Evolutionary conservation across 192 early-diverging fungal species (phyloP), one percentile per base, ranked within the genome.

Genomic region (Thamnidium elegans): DNA sequence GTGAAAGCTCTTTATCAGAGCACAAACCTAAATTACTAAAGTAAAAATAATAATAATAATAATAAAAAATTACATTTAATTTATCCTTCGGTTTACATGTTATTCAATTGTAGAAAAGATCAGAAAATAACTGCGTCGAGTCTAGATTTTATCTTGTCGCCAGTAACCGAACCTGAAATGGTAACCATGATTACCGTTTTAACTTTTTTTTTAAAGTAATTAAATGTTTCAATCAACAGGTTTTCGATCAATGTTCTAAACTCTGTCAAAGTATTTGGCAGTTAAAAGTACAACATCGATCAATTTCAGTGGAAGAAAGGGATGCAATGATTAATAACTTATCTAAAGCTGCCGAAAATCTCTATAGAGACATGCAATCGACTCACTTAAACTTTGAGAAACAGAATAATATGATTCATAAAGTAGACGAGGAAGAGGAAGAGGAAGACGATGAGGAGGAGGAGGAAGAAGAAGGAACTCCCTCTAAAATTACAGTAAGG

Each of bases 211-310:
- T 26, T 26, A 26, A 26, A 26, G 26, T 26, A 26, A 26, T 26
- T 26, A 26, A 26, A 26, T 2, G 26, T 26, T 26, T 26, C 3
- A 26, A 2, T n/a, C 19, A 36, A 56, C n/a, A 56, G 55, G 19
- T 56, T 34, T 34, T 34, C 19, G 31, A 7, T 56, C 55, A 56
- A 34, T 56, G 55, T 56, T 39, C 55, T 19, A 34, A 56, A 34
- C 9, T 56, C 31, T 56, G 55, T 17, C 55, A 56, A 9, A 36
- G n/a, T 36, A 56, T 56, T 56, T 56, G 55, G 55, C 31, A 56
- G 10, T 39, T 56, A 39, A 56, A 56, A 56, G 19, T 39, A 11
- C 55, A 56, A n/a, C 55, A 56, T 34, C 15, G 31, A 36, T 11
- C 19, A 2, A 56, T 56, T 36, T 39, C 55, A 19, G 1, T 56